Evolutionary conservation across 148 eudicot genomes (phyloP).

Genomic region (Mesembryanthemum crystallinum): DNA sequence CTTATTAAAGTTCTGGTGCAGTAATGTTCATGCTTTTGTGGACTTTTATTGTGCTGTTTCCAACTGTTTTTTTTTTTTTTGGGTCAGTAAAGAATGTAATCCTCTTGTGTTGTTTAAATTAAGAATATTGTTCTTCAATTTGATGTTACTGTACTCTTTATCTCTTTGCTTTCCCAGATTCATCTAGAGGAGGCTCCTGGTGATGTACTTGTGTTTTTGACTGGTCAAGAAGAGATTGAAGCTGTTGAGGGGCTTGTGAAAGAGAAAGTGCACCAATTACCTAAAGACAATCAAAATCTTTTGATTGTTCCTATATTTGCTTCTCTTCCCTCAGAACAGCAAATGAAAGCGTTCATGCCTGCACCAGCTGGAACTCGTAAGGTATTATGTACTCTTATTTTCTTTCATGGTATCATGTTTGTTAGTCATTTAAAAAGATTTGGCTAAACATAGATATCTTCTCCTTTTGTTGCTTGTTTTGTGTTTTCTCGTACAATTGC

Average conservation of each 20-base stretch:
- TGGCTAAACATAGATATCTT: not conserved
- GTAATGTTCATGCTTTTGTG: not conserved
- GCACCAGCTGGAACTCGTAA: conserved; percentile 76
- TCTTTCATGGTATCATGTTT: not conserved
- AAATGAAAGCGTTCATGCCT: conserved; percentile 80
- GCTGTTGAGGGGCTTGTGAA: conserved; percentile 75
- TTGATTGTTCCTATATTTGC: conserved; percentile 63
- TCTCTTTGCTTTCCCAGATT: conserved; percentile 44
- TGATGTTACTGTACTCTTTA: not conserved
- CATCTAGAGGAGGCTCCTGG: conserved; percentile 86
- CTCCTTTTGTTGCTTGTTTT: not conserved
- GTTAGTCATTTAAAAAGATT: not conserved
- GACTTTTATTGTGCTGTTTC: conserved; percentile 1
- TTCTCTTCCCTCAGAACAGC: conserved; percentile 93
- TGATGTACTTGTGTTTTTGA: conserved; percentile 91
- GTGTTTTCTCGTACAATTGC: not conserved
- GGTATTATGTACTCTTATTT: conserved; percentile 31
- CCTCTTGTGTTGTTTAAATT: not conserved
- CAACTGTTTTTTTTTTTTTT: not conserved
- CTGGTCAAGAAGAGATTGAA: conserved; percentile 99
- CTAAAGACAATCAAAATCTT: conserved; percentile 56
- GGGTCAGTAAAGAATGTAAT: not conserved
- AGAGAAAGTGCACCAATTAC: conserved; percentile 60
- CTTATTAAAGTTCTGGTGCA: not conserved
- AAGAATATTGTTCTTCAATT: not conserved